phyloP scores from a whole-genome alignment of 805 yeast species.

The Starmerella scarabaei region DNA sequence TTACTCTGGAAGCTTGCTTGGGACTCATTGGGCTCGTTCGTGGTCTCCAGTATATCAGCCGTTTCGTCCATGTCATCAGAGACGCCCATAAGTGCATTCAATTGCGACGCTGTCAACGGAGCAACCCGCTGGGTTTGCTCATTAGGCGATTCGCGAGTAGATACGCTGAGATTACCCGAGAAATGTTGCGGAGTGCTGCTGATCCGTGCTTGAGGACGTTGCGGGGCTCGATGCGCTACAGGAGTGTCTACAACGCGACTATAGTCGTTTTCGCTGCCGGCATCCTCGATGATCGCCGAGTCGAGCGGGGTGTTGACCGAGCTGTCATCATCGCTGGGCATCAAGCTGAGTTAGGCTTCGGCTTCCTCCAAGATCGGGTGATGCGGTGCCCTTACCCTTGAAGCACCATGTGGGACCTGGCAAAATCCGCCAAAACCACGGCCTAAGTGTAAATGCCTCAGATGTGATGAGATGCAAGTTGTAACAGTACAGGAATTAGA shows the following conservation, averaged over 20 bases:
- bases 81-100: slow-evolving; percentile 5
- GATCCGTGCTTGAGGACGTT: not conserved
- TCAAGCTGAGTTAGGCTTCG: too few relatives aligned
- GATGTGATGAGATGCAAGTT: too few relatives aligned
- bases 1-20: too few relatives aligned
- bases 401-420: too few relatives aligned
- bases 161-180: not conserved
- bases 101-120: slow-evolving; percentile 8
- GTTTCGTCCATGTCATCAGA: not conserved
- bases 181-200: slow-evolving; percentile 8
- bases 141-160: not conserved
- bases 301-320: slow-evolving; percentile 8
- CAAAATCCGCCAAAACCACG: too few relatives aligned
- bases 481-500: too few relatives aligned
- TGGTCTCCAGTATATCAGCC: not conserved
- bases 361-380: not conserved
- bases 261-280: slow-evolving; percentile 11
- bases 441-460: too few relatives aligned
- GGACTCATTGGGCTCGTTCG: not conserved
- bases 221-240: not conserved
- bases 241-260: slow-evolving; percentile 8
- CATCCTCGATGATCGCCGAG: slow-evolving; percentile 9
- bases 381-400: not conserved
- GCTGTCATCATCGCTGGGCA: not conserved
- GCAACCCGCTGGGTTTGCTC: slow-evolving; percentile 10